A percentile compares a stretch with the other conserved stretches of the same genome.
phyloP scores from a whole-genome alignment of 129 eudicot genomes.

The Heracleum sosnowskyi region DNA sequence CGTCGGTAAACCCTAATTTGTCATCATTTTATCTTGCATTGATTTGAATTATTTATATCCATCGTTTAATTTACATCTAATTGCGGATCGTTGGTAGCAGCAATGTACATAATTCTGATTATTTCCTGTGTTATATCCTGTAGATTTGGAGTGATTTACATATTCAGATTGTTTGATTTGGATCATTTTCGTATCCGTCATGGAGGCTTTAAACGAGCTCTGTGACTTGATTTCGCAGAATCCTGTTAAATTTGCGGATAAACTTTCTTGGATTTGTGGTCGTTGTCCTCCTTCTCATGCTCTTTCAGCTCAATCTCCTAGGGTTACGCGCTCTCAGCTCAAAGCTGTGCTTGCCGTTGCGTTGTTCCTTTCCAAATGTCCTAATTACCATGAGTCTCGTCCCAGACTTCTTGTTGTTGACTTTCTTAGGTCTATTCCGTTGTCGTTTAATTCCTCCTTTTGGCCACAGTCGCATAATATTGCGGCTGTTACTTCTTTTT shows the following conservation, averaged over 20 bases:
- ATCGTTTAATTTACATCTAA: not conserved
- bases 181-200: constrained; percentile 4
- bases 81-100: not conserved
- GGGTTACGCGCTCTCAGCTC: constrained; percentile 77
- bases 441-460: constrained; percentile 47
- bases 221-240: constrained; percentile 76
- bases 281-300: constrained; percentile 71
- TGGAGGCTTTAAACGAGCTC: constrained; percentile 85
- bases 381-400: constrained; percentile 28
- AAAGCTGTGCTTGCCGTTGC: constrained; percentile 67
- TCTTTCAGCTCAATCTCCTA: constrained; percentile 59
- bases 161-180: not conserved
- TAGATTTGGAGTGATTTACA: constrained; percentile 1
- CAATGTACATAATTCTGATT: not conserved
- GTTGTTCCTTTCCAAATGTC: constrained; percentile 64
- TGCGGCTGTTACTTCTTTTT: constrained; percentile 45
- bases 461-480: constrained; percentile 76
- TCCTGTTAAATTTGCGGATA: constrained; percentile 58
- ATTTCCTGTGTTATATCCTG: not conserved
- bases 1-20: no score
- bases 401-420: constrained; percentile 41
- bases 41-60: not conserved
- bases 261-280: constrained; percentile 73
- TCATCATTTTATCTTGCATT: no score
- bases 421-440: constrained; percentile 48